phyloP scores from a whole-genome alignment of 495 filamentous ascomycete species.

The Hypoxylon cercidicola region DNA sequence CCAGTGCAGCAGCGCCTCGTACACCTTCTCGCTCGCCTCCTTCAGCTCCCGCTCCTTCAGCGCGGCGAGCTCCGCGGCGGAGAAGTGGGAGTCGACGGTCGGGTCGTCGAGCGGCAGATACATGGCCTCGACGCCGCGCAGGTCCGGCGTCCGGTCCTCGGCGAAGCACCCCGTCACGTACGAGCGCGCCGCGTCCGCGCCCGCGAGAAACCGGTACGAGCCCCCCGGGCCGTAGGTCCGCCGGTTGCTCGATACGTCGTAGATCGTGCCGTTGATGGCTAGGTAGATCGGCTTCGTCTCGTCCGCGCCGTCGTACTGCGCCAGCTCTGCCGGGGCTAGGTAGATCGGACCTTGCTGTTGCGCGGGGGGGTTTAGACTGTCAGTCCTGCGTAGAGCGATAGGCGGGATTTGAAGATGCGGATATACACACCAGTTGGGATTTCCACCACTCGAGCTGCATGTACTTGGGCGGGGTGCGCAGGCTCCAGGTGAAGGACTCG shows the following conservation, averaged over 20 bases:
- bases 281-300: conserved; percentile 83
- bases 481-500: conserved; percentile 67
- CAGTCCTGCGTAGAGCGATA: background rate
- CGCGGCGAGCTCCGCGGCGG: conserved; percentile 62
- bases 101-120: conserved; percentile 81
- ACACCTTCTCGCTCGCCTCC: conserved; percentile 64
- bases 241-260: conserved; percentile 83
- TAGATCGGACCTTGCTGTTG: conserved; percentile 53
- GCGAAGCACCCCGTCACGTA: conserved; percentile 98
- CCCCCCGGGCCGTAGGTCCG: conserved; percentile 90
- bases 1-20: conserved; percentile 72
- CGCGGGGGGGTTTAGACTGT: conserved; percentile 16
- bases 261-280: conserved; percentile 92
- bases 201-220: conserved; percentile 86
- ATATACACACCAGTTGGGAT: conserved; percentile 65
- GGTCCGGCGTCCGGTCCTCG: conserved; percentile 81
- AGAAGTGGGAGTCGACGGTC: conserved; percentile 60
- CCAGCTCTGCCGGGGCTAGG: conserved; percentile 79
- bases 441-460: conserved; percentile 70
- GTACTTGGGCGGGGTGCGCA: conserved; percentile 72
- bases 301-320: conserved; percentile 81
- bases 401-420: background rate
- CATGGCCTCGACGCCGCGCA: conserved; percentile 89
- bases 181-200: conserved; percentile 84
- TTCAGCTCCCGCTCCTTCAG: conserved; percentile 63